Evolutionary conservation across 257 asterid genomes (phyloP), one percentile per base, ranked within the genome.

Genomic region (Solanum clarkiae): DNA sequence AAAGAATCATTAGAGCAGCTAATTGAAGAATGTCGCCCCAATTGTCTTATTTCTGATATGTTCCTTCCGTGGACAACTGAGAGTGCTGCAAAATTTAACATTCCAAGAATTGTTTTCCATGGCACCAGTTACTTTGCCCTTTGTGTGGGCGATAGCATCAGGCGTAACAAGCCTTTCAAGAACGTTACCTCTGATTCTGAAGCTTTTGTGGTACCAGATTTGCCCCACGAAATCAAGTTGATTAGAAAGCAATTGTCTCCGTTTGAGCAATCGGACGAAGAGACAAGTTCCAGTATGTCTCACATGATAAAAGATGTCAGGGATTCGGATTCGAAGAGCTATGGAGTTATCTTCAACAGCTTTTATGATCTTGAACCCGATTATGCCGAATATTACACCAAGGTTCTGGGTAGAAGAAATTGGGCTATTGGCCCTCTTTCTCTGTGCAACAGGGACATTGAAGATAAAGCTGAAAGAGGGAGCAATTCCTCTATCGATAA

Each of bases 371-470:
- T 93, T 4, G 97, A 93, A 40, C 16, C 92, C 0, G 90, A 53
- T 10, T 93, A 90, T 60, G 93, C 86, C 0, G 89, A 90, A 70
- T 86, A 90, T 22, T 91, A 82, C 79, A 63, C 56, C 83, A 86
- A 90, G 1, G 90, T 86, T 10, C n/a, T 92, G 47, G 91, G 90
- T 6, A 86, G 84, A 45, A 91, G 81, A 12, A 85, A 88, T 0
- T 94, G 97, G 94, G 85, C 42, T 26, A 86, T 93, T 4, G 98
- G 98, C 16, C 96, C 98, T 0, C 86, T 92, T 18, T 81, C 86
- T 29, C 6, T 32, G 45, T 81, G 84, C 44, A 57, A 60, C 17
- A 47, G 75, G 15, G 26, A 81, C 22, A 22, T 16, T 2, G 87
- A 84, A 26, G 86, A 81, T 8, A 90, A 84, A 36, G 83, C 82